Evolutionary conservation across 768 basidiomycete genomes (phyloP).

Genomic region (Suillus lakei): DNA sequence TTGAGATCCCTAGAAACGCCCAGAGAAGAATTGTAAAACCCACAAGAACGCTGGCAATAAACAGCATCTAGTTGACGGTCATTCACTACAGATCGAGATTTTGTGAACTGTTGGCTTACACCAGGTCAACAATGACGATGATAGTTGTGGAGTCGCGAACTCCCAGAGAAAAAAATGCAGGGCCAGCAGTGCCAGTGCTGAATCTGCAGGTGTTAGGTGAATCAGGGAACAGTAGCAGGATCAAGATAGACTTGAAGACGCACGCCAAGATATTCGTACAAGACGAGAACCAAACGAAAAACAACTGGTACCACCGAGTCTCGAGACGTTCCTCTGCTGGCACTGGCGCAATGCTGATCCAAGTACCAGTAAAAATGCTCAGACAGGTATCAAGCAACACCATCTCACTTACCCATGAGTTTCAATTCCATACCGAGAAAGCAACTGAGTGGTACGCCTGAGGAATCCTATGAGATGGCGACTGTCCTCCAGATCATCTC

Average conservation of each 20-base stretch:
- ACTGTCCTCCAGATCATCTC: neutral
- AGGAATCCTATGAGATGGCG: constrained; percentile 14
- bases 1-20: neutral
- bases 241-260: constrained; percentile 17
- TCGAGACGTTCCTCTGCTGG: constrained; percentile 41
- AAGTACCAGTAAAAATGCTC: too few relatives aligned
- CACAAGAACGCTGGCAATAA: constrained; percentile 45
- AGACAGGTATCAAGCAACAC: too few relatives aligned
- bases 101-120: constrained; percentile 35
- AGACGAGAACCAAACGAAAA: constrained; percentile 56
- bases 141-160: constrained; percentile 45
- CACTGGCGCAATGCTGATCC: constrained; percentile 44
- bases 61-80: constrained; percentile 38
- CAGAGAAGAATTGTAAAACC: constrained; percentile 13
- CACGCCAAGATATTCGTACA: constrained; percentile 50
- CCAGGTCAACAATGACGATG: constrained; percentile 48
- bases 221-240: neutral
- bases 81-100: neutral
- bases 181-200: constrained; percentile 54
- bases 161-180: constrained; percentile 52
- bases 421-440: constrained; percentile 42
- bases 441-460: constrained; percentile 28
- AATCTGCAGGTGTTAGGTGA: constrained; percentile 36
- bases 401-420: constrained; percentile 41
- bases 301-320: constrained; percentile 48